phyloP scores from a whole-genome alignment of 164 flowering plant genomes.

The Tetracentron sinense region DNA sequence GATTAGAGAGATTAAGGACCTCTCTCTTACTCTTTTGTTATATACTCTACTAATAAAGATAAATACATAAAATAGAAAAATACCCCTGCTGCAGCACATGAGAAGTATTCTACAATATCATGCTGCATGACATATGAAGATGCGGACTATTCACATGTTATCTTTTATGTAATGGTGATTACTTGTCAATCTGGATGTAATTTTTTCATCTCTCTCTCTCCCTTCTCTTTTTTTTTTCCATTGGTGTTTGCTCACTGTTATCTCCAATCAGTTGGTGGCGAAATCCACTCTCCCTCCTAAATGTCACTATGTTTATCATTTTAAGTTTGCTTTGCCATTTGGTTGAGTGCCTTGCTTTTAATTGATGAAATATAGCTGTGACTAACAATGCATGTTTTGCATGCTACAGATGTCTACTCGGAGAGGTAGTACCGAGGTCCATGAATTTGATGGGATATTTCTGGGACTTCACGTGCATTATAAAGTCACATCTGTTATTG shows the following conservation, averaged over 20 bases:
- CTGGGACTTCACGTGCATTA: conserved; percentile 43
- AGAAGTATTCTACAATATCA: too few relatives aligned
- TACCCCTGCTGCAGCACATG: too few relatives aligned
- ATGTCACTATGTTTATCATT: background rate
- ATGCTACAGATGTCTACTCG: conserved; percentile 71
- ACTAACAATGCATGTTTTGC: conserved; percentile 6
- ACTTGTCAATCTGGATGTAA: too few relatives aligned
- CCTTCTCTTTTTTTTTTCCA: too few relatives aligned
- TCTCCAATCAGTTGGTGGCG: background rate
- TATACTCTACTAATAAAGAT: too few relatives aligned
- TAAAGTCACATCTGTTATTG: conserved; percentile 93
- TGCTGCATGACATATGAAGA: too few relatives aligned
- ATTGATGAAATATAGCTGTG: background rate
- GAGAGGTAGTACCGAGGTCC: conserved; percentile 81
- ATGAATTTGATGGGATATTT: conserved; percentile 84
- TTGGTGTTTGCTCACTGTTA: background rate
- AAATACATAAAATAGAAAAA: too few relatives aligned
- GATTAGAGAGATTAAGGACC: too few relatives aligned
- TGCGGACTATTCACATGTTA: too few relatives aligned
- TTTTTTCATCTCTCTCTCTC: too few relatives aligned
- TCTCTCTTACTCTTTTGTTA: too few relatives aligned
- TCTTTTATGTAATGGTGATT: too few relatives aligned
- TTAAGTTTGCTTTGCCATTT: background rate
- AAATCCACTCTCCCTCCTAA: background rate
- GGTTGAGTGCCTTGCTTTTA: background rate